Base-by-base conservation (phyloP, 495 filamentous ascomycete species). In the Recurvomyces mirabilis region DNA sequence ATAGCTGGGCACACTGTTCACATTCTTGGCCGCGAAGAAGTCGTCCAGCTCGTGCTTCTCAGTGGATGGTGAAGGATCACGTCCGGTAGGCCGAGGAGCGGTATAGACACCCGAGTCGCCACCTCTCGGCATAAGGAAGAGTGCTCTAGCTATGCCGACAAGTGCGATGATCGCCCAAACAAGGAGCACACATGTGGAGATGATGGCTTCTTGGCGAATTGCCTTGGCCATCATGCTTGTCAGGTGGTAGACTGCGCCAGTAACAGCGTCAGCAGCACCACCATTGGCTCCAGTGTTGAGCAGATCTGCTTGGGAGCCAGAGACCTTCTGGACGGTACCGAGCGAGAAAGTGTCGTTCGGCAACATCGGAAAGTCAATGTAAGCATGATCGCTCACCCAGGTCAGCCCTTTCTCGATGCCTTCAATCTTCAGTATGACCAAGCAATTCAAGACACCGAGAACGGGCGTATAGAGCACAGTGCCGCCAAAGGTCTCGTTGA, bases 381-480 rank as follows among this genome's bases (percentile, higher is more conserved):
- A 74, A 1, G 93, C 87, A 53, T 95, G 58, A 52, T 96, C 80
- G 44, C 78, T 69, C 24, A 93, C 80, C 87, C 87, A 98, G 0
- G 83, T 93, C 0, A 96, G 74, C 7, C 82, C 91, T 52, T 80
- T 78, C 58, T 96, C 70, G 49, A 96, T 71, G 10, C 77, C 55
- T 43, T 52, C 38, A 24, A 67, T 51, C 46, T 67, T 67, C n/a
- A 67, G 39, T 3, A 56, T 28, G 21, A 67, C 52, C 28, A 67
- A 53, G 46, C 64, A 67, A 40, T 65, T 60, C 41, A 65, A 73
- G 14, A 93, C 68, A 4, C 79, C 82, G 30, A 72, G 64, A 34
- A 93, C 71, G 0, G 87, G 82, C 3, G 75, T 70, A 46, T 81
- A 70, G 29, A 93, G 77, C 19, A 84, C 43, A 0, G 93, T 95